Evolutionary conservation across 352 stramenopile genomes (phyloP), one percentile per base, ranked within the genome.

Genomic region (Phytophthora pluvialis): DNA sequence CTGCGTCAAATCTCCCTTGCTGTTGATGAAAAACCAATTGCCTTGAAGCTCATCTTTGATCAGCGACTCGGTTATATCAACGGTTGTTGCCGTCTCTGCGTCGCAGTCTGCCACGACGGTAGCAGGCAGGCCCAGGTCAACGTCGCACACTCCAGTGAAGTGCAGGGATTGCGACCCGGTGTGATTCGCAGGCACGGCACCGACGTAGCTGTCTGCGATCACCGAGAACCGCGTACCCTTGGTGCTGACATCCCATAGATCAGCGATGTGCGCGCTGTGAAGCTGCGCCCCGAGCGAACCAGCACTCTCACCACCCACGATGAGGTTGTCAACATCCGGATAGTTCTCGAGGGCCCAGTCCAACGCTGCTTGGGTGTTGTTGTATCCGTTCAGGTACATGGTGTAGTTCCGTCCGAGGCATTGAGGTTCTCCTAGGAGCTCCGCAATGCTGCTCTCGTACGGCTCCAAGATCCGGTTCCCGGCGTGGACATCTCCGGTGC

Each of bases 1-100:
- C 62, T 91, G 83, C 3, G 68, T 83, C 31, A 63, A 62, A 61
- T 91, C 83, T 50, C 44, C 71, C 49, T 82, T 88, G 64, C 77
- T 90, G 60, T 87, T 50, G 53, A 88, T 73, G 52, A 85, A 88
- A 11, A 91, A 45, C 83, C 83, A 91, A 46, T 86, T 68, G 38
- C 59, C 64, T 28, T 58, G 67, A 13, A 77, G 53, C 15, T 72
- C 67, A 10, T 52, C 49, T 28, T 82, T 50, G 25, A 90, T 54
- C 42, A 89, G 42, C 1, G 55, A 32, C 44, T 71, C 62, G 32
- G 87, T 71, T 39, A 92, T 59, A 15, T 88, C 65, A 1, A 62
- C 53, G 3, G 75, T 73, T 1, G 62, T 79, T 15, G 46, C 55
- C 10, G 67, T 75, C 3, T 73, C 63, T 39, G 73, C 62, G 48